A percentile compares a stretch with the other conserved stretches of the same genome.
phyloP scores from a whole-genome alignment of 2,329 filamentous ascomycete species.

The Colletotrichum sojae region DNA sequence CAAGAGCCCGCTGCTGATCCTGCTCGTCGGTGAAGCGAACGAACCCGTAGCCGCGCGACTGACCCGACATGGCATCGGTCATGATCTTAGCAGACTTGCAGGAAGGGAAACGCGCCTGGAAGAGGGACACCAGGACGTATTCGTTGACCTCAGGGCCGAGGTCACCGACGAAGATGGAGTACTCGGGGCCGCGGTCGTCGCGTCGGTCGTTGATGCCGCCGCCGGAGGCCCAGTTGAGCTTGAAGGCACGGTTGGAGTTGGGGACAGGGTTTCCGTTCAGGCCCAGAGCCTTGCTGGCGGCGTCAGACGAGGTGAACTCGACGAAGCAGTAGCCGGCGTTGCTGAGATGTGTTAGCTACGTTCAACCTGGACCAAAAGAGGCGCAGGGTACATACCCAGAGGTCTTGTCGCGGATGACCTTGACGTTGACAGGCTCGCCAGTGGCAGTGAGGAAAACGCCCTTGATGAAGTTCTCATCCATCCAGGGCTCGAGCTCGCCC shows the following conservation, averaged over 20 bases:
- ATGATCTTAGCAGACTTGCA: constrained; percentile 99
- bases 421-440: constrained; percentile 96
- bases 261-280: constrained; percentile 92
- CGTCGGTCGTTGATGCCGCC: constrained; percentile 95
- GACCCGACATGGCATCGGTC: constrained; percentile 97
- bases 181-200: constrained; percentile 96
- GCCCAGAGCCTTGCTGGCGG: constrained; percentile 90
- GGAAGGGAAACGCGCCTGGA: constrained; percentile 94
- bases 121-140: constrained; percentile 96
- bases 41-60: constrained; percentile 98
- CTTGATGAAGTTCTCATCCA: constrained; percentile 98
- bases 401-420: constrained; percentile 99
- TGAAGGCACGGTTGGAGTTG: constrained; percentile 95
- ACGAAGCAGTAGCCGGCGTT: constrained; percentile 99
- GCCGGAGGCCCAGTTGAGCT: constrained; percentile 99
- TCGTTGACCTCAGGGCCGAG: constrained; percentile 98
- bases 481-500: constrained; percentile 99
- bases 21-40: constrained; percentile 96
- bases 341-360: constrained; percentile 61
- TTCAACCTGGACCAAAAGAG: neutral
- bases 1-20: constrained; percentile 95
- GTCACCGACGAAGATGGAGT: constrained; percentile 97
- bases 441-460: constrained; percentile 90
- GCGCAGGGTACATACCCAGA: constrained; percentile 78
- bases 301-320: constrained; percentile 86